Percentiles rank a stretch among this genome's conserved stretches.
These are phyloP conservation scores for Prunus kanzakura DNA, from an alignment of 306 rosid genomes.

Conservation along the genomic window DNA sequence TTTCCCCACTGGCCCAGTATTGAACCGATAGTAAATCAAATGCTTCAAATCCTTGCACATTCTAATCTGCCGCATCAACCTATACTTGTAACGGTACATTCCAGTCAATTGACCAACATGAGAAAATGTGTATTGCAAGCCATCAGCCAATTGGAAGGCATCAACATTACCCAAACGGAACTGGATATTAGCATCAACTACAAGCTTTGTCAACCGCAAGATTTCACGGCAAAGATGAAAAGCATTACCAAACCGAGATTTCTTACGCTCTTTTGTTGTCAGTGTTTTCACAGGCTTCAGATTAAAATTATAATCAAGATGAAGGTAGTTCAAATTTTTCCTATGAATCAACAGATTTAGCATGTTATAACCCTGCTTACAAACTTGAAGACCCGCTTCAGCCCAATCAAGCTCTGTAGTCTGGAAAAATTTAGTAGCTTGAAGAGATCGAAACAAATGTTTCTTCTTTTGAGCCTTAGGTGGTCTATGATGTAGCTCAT, in stretches of 20 bases:
- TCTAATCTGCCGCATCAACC: constrained; percentile 97
- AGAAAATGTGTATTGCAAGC: constrained; percentile 92
- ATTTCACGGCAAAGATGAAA: constrained; percentile 99
- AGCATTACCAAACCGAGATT: constrained; percentile 97
- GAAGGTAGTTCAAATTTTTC: constrained; percentile 97
- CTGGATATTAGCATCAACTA: constrained; percentile 98
- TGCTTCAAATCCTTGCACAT: constrained; percentile 99
- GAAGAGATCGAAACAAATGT: constrained; percentile 89
- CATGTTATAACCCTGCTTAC: constrained; percentile 99
- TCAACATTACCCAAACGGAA: constrained; percentile 97
- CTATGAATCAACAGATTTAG: constrained; percentile 90
- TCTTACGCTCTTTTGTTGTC: constrained; percentile 93
- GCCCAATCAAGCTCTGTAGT: constrained; percentile 99
- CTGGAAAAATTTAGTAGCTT: constrained; percentile 97
- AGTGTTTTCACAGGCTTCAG: constrained; percentile 95
- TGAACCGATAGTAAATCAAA: constrained; percentile 93
- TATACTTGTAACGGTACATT: constrained; percentile 94
- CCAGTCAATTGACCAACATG: constrained; percentile 99
- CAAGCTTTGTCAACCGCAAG: constrained; percentile 93
- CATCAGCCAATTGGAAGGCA: constrained; percentile 98
- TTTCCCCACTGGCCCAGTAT: constrained; percentile 98
- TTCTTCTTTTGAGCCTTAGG: constrained; percentile 99
- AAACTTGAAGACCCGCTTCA: constrained; percentile 98
- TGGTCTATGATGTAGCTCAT: constrained; percentile 97
- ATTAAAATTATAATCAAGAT: constrained; percentile 95